Percentiles rank a stretch among this genome's conserved stretches.
phyloP scores from a whole-genome alignment of 352 stramenopile genomes.

The Plasmopara viticola region DNA sequence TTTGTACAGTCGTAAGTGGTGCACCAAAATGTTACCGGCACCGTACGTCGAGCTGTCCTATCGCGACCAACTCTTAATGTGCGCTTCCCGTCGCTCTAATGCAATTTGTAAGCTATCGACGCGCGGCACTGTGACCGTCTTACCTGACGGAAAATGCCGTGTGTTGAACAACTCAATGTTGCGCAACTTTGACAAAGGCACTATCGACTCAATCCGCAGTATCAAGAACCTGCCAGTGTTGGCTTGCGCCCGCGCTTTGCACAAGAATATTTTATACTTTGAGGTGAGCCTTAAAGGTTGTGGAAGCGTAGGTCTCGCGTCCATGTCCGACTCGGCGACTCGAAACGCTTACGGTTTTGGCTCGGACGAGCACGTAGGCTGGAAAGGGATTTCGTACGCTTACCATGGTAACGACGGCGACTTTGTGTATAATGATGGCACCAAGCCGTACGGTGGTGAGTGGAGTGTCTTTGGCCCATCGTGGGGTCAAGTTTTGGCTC shows the following conservation, averaged over 20 bases:
- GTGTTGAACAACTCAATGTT: constrained; percentile 83
- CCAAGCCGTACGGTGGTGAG: constrained; percentile 57
- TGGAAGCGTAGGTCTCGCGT: constrained; percentile 72
- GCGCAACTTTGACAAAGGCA: constrained; percentile 56
- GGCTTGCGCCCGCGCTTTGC: constrained; percentile 48
- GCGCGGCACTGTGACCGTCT: constrained; percentile 41
- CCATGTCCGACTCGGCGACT: constrained; percentile 44
- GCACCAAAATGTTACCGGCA: constrained; percentile 20
- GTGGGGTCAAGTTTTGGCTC: constrained; percentile 40
- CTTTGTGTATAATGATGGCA: constrained; percentile 78
- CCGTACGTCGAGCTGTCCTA: constrained; percentile 40
- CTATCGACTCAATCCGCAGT: constrained; percentile 69
- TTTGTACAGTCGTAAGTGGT: constrained; percentile 65
- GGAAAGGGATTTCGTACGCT: constrained; percentile 72
- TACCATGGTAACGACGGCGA: constrained; percentile 85
- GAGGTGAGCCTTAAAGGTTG: constrained; percentile 68
- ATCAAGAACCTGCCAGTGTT: constrained; percentile 40
- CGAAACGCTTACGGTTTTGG: constrained; percentile 72
- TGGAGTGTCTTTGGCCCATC: constrained; percentile 64
- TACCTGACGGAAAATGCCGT: constrained; percentile 33
- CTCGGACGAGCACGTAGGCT: constrained; percentile 76
- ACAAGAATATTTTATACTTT: constrained; percentile 62
- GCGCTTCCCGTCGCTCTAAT: constrained; percentile 22
- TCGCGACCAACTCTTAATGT: constrained; percentile 39
- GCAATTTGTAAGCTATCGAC: constrained; percentile 49